These are phyloP conservation scores for Colletotrichum karsti DNA, from an alignment of 2,329 filamentous ascomycete species.

Conservation along the genomic window DNA sequence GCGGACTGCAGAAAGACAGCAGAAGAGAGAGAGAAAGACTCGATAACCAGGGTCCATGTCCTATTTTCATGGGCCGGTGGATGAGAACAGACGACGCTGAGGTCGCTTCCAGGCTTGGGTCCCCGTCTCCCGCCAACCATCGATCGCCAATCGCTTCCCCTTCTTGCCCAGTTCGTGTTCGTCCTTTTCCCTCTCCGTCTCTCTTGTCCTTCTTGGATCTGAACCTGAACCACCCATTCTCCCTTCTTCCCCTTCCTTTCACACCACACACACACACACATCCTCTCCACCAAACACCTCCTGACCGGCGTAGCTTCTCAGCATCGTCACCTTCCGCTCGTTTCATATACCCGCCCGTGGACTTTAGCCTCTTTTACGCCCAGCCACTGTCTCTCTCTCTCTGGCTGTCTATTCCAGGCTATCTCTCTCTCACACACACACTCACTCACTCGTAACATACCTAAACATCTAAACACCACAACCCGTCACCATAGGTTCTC, in stretches of 20 bases:
- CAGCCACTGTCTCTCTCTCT: constrained; percentile 32
- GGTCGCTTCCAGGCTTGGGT: constrained; percentile 28
- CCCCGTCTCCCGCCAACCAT: constrained; percentile 30
- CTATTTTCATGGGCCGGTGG: constrained; percentile 15
- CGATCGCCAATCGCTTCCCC: constrained; percentile 30
- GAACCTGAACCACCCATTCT: constrained; percentile 17
- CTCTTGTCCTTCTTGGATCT: constrained; percentile 13
- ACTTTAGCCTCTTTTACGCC: constrained; percentile 29
- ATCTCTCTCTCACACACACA: constrained; percentile 14
- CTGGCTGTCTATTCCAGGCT: constrained; percentile 27
- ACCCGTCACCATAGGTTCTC: constrained; percentile 9
- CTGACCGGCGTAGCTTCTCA: constrained; percentile 30
- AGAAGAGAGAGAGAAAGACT: background rate
- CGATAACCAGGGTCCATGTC: constrained; percentile 23
- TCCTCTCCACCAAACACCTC: constrained; percentile 21
- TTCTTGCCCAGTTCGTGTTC: constrained; percentile 27
- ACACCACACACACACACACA: constrained; percentile 16
- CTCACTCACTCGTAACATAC: constrained; percentile 8
- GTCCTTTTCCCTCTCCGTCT: constrained; percentile 26
- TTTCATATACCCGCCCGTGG: constrained; percentile 36
- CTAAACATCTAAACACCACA: background rate
- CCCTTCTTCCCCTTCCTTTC: constrained; percentile 17
- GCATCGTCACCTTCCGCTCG: constrained; percentile 33
- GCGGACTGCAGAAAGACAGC: background rate
- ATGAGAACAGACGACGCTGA: constrained; percentile 27